phyloP scores from a whole-genome alignment of 2,329 filamentous ascomycete species.

The Diaporthe helianthi region DNA sequence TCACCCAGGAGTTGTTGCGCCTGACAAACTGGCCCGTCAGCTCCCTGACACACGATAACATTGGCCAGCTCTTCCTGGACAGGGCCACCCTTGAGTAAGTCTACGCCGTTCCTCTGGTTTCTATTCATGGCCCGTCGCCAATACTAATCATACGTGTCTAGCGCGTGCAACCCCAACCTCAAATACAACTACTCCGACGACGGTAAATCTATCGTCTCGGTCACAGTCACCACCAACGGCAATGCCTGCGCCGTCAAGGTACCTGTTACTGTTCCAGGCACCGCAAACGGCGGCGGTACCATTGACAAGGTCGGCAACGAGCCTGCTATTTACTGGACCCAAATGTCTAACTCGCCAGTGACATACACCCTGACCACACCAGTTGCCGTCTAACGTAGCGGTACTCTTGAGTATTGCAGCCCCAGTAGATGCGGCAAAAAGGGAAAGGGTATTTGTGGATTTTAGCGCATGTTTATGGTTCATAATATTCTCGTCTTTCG shows the following conservation, averaged over 20 bases:
- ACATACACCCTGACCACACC: conserved; percentile 45
- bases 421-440: neutral
- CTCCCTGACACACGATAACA: conserved; percentile 63
- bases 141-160: conserved; percentile 25
- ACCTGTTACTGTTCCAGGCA: conserved; percentile 60
- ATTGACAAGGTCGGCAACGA: conserved; percentile 62
- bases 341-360: conserved; percentile 52
- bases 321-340: conserved; percentile 58
- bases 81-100: conserved; percentile 58
- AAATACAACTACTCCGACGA: conserved; percentile 52
- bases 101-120: neutral
- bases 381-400: conserved; percentile 19
- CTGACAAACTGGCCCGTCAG: conserved; percentile 58
- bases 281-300: conserved; percentile 50
- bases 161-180: conserved; percentile 55
- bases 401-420: neutral
- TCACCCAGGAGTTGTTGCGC: conserved; percentile 60
- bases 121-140: neutral
- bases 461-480: neutral
- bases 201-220: conserved; percentile 53
- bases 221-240: conserved; percentile 55
- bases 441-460: neutral
- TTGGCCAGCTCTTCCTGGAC: conserved; percentile 57
- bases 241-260: conserved; percentile 60
- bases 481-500: conserved; percentile 22